Evolutionary conservation across 176 grass and related monocot species (phyloP), one percentile per base, ranked within the genome.

Genomic region (Cenchrus fungigraminus): DNA sequence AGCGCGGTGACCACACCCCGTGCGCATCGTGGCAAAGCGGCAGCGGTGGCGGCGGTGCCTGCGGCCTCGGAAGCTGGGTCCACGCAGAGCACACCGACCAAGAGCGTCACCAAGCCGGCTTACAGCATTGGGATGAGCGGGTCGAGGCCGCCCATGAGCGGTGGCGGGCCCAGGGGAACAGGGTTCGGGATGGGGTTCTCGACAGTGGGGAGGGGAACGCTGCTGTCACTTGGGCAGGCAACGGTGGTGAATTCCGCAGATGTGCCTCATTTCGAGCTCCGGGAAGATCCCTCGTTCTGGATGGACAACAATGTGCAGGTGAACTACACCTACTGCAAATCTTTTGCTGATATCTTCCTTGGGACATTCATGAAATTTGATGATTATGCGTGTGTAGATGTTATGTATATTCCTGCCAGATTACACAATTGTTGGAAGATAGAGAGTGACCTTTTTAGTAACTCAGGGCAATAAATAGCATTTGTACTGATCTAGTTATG

Each of bases 251-350:
- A 93, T 87, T 87, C 89, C 11, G 71, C 20, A 9, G 89, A 95
- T 74, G 93, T 98, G 59, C 87, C 89, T 28, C 81, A 89, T 79
- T 94, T 95, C 25, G 93, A 98, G 60, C 93, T 98, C 42, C 83
- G 87, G 68, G 96, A 98, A 73, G 91, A 95, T 62, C 96, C 91
- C 29, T 98, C 96, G 0, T 98, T 98, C 78, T 98, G 96, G 96
- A 91, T 98, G 84, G 91, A 98, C 44, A 87, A 95, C 74, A 98
- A 95, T 78, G 96, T 98, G 32, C 89, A 98, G 95, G 95, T 98
- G 54, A 61, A 28, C 7, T 54, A 47, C 40, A 32, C 66, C 34
- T 37, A 47, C 11, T 58, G 15, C 65, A 16, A 2, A 14, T 74
- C 12, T 73, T 61, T 52, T 62, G 58, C 50, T 43, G 57, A 11